Base-by-base conservation (phyloP, 2,329 filamentous ascomycete genomes). In the Mycocentrospora acerina region DNA sequence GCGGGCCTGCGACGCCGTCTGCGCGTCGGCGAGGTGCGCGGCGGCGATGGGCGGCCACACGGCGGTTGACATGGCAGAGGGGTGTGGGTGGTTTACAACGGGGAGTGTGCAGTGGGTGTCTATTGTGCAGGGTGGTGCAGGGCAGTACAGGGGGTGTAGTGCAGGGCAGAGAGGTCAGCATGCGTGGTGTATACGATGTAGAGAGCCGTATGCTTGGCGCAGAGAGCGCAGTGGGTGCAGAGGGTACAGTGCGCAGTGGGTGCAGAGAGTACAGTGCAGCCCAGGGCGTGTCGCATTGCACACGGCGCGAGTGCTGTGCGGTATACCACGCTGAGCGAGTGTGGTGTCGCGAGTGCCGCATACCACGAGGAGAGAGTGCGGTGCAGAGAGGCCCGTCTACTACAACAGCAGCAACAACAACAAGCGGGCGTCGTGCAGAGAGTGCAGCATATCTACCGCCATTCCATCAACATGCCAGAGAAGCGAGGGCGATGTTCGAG, bases 41-140 rank as follows among this genome's bases (percentile, higher is more conserved):
- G 71, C 65, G 14, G 75, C 64, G 26, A 82, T 72, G 36, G 77
- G 74, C 42, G 81, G 81, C 70, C 81, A 83, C 36, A 81, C 73
- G 61, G 78, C 75, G 29, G 80, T 79, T 13, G 81, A 79, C 80
- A 84, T 83, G 54, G 36, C 32, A 28, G 27, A 17, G 22, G 24
- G 17, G 27, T 12, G 24, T 27, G 25, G 25, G 25, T 14, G 25
- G 25, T 7, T n/a, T n/a, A n/a, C n/a, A n/a, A n/a, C n/a, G n/a
- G n/a, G n/a, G n/a, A n/a, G n/a, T n/a, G n/a, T n/a, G n/a, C n/a
- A n/a, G n/a, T n/a, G n/a, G n/a, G n/a, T n/a, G n/a, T n/a, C n/a
- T n/a, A n/a, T n/a, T n/a, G n/a, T n/a, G n/a, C n/a, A n/a, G n/a
- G n/a, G n/a, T n/a, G n/a, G n/a, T n/a, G n/a, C n/a, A n/a, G n/a